Conservation (phyloP, 768 basidiomycete species). For the Amanita fuliginea region DNA sequence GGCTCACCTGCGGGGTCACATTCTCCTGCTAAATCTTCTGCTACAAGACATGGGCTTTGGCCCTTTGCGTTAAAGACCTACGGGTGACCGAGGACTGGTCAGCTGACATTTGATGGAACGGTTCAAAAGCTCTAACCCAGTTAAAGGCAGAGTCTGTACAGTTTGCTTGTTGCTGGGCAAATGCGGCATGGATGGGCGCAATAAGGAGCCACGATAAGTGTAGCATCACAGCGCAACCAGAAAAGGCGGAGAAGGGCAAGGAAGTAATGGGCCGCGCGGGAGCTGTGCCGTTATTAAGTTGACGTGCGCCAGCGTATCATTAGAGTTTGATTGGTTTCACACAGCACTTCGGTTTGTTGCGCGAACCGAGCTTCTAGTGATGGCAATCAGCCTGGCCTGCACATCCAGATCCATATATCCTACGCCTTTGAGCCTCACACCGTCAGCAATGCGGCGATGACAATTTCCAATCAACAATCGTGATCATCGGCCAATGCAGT, state of each 20-base stretch:
- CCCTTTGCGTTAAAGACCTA: background rate
- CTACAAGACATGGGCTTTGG: slow-evolving; percentile 4
- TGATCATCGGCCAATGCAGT: background rate
- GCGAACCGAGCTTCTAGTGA: background rate
- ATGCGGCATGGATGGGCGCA: background rate
- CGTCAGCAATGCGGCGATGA: background rate
- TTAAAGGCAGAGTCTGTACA: background rate
- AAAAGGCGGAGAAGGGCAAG: background rate
- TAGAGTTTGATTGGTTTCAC: background rate
- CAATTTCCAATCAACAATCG: background rate
- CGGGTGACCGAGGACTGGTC: background rate
- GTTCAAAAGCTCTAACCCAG: background rate
- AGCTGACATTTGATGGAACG: background rate
- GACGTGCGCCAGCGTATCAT: background rate
- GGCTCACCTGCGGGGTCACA: background rate
- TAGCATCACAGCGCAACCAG: background rate
- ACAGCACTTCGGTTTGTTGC: background rate
- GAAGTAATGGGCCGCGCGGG: background rate
- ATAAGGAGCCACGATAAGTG: background rate
- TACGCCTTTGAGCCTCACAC: no score
- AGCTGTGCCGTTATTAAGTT: background rate
- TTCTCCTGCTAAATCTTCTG: background rate
- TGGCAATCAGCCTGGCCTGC: no score
- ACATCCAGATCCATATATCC: no score
- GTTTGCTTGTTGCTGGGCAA: background rate